Evolutionary conservation across 768 basidiomycete species (phyloP), one percentile per base, ranked within the genome.

Genomic region (Sarcomyxa edulis): DNA sequence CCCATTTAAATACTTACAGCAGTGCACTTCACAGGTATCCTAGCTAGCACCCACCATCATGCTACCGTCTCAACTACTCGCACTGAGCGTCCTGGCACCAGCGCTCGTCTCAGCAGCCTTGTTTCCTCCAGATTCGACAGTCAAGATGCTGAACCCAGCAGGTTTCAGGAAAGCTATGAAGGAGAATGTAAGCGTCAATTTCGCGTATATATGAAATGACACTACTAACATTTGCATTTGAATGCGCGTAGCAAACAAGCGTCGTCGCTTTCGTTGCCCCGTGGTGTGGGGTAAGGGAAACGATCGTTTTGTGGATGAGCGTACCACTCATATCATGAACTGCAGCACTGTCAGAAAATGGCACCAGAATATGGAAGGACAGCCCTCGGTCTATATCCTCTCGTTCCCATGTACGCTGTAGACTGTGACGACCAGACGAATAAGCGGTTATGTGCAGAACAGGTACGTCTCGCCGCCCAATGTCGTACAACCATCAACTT

Each of bases 201-300:
- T 21, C 16, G 11, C 7, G 6, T 14, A 35, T 38, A 12, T 12
- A 30, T 40, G 25, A 16, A n/a, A 15, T 7, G 6, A 31, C 37
- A 1, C 38, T 24, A 4, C 33, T 39, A 11, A 30, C 26, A 15
- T 15, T 16, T 32, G 6, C 8, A 9, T 8, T 23, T 14, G 11
- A 8, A 12, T 11, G 18, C 31, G 6, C 32, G 7, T 48, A 90
- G 88, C 66, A 74, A 61, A 84, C 88, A 22, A 76, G 71, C 44
- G 59, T 93, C 53, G 82, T 95, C 12, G 93, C 90, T 2, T 96
- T 94, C 54, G 84, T 93, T 9, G 93, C 93, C n/a, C 87, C 91
- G 3, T 95, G 92, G 93, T 92, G 87, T 53, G 87, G 85, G 47
- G 85, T 88, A 58, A 55, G 84, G 65, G 23, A 4, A n/a, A n/a